Conservation (phyloP, 139 green algal genomes). For the Micractinium sp. region DNA sequence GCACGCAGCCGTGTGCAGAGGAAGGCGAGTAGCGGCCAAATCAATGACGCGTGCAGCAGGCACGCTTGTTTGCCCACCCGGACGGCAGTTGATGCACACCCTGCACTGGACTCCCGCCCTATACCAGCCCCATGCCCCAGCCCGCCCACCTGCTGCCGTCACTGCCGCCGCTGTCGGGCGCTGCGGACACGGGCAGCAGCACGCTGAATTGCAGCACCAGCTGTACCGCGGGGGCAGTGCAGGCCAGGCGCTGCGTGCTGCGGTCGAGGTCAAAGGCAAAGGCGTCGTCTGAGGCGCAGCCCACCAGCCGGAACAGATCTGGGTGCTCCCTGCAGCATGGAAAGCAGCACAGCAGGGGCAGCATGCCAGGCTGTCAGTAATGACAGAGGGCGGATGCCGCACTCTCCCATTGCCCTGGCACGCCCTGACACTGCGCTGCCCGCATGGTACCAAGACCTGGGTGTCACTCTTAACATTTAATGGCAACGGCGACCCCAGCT, state of each 20-base stretch:
- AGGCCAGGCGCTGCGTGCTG: background rate
- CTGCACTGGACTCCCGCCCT: no score
- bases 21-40: no score
- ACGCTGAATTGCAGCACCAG: slow-evolving; percentile 83
- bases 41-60: no score
- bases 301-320: slow-evolving; percentile 81
- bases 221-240: slow-evolving; percentile 55
- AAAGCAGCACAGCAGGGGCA: background rate
- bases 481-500: no score
- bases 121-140: background rate
- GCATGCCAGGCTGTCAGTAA: background rate
- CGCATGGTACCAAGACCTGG: no score
- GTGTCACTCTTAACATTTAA: no score
- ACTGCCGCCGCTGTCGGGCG: background rate
- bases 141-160: background rate
- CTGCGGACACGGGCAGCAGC: slow-evolving; percentile 32
- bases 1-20: no score
- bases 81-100: no score
- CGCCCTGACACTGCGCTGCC: no score
- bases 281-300: slow-evolving; percentile 66
- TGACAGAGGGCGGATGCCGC: no score
- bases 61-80: no score
- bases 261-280: slow-evolving; percentile 81
- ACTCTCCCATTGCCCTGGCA: no score
- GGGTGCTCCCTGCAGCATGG: slow-evolving; percentile 50